phyloP scores from a whole-genome alignment of 2,329 filamentous ascomycete species.

The Nectriaceae sp. region DNA sequence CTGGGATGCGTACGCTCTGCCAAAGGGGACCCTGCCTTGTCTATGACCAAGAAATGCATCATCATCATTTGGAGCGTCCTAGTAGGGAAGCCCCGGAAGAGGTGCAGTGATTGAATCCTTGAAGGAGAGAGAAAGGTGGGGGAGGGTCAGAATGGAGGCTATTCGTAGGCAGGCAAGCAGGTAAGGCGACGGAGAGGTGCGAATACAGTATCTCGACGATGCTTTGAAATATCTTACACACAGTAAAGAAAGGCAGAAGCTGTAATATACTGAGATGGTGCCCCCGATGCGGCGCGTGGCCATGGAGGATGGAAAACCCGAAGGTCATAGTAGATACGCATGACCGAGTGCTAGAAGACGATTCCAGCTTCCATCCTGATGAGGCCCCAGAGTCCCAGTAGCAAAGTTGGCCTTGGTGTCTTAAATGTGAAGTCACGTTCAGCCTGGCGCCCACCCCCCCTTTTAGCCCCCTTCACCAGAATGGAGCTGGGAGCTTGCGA shows the following conservation, averaged over 20 bases:
- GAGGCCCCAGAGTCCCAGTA: conserved; percentile 22
- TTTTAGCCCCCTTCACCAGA: conserved; percentile 12
- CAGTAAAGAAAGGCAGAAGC: neutral
- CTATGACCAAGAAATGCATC: neutral
- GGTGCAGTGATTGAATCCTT: neutral
- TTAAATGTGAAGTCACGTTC: conserved; percentile 40
- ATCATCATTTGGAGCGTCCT: neutral
- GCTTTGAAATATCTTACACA: too few relatives aligned
- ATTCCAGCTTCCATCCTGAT: conserved; percentile 32
- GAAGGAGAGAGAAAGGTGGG: too few relatives aligned
- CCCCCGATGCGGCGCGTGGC: conserved; percentile 20
- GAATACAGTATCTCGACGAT: neutral
- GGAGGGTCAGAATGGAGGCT: neutral
- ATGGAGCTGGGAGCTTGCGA: conserved; percentile 13
- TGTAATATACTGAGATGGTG: neutral
- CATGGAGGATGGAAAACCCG: conserved; percentile 13
- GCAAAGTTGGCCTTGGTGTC: conserved; percentile 37
- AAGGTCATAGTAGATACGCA: conserved; percentile 20
- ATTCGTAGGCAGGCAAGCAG: neutral
- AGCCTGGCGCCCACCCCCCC: conserved; percentile 28
- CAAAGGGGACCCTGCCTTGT: neutral
- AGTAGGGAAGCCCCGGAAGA: neutral
- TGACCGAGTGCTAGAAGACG: conserved; percentile 22
- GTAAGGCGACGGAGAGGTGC: neutral
- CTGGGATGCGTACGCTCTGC: neutral